Conservation (phyloP, 176 grass and related monocot genomes). For the Avena insularis region DNA sequence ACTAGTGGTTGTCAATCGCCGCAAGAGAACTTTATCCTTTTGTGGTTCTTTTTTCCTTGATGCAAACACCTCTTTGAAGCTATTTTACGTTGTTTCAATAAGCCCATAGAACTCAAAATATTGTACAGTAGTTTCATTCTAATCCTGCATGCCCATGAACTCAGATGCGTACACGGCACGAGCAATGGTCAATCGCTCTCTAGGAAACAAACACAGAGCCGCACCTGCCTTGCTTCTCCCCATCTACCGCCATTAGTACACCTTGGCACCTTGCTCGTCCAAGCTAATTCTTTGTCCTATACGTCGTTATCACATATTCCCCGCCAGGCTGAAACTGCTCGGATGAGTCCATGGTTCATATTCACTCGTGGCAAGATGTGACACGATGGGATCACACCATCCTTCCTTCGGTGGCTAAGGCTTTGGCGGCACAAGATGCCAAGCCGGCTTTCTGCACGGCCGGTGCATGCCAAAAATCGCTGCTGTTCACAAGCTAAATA, state of each 20-base stretch:
- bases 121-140: not conserved
- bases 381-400: not conserved
- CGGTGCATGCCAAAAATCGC: conserved; percentile 22
- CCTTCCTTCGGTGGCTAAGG: not conserved
- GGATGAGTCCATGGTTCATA: not conserved
- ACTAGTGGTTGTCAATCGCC: too few species aligned
- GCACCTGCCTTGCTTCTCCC: not conserved
- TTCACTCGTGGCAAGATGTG: conserved; percentile 20
- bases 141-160: not conserved
- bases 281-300: not conserved
- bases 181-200: not conserved
- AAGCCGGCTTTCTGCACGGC: conserved; percentile 43
- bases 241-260: not conserved
- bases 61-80: too few species aligned
- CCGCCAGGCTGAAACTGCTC: conserved; percentile 20
- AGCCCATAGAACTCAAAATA: not conserved
- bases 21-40: too few species aligned
- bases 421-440: conserved; percentile 41
- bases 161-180: conserved; percentile 25
- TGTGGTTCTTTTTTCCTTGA: too few species aligned
- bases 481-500: not conserved
- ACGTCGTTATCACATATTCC: conserved; percentile 42
- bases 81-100: too few species aligned
- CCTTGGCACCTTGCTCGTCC: not conserved
- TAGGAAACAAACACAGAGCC: not conserved